Conservation (phyloP, 73 alveolate genomes). For the Blepharisma japonicum region DNA sequence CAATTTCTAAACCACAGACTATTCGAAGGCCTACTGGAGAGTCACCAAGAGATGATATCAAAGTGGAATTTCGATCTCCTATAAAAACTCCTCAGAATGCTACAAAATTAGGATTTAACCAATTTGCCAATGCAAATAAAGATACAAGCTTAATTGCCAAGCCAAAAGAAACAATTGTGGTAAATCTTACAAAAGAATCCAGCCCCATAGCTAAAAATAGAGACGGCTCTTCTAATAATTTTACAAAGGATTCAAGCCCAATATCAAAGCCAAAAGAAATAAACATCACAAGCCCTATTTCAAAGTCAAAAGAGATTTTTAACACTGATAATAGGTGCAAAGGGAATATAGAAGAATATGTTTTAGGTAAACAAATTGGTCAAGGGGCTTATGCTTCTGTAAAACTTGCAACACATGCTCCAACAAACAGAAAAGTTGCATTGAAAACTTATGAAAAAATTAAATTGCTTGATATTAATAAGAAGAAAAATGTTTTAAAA, state of each 20-base stretch:
- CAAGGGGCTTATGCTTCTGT: conserved; percentile 47
- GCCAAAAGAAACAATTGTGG: too few species aligned
- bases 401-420: conserved; percentile 35
- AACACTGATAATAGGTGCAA: not conserved
- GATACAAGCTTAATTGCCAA: too few species aligned
- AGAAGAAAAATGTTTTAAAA: conserved; percentile 34
- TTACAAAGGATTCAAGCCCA: not conserved
- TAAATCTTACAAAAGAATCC: too few species aligned
- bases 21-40: too few species aligned
- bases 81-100: too few species aligned
- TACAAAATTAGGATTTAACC: too few species aligned
- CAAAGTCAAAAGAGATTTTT: not conserved
- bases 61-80: too few species aligned
- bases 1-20: too few species aligned
- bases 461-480: conserved; percentile 29
- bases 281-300: not conserved
- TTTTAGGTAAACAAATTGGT: conserved; percentile 34
- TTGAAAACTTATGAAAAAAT: conserved; percentile 48
- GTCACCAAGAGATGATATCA: too few species aligned
- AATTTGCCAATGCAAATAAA: too few species aligned
- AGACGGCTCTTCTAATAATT: too few species aligned
- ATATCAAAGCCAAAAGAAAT: not conserved
- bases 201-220: too few species aligned
- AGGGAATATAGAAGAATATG: conserved; percentile 21
- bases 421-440: conserved; percentile 38